phyloP scores from a whole-genome alignment of 2,329 filamentous ascomycete species.

The Pyrenophora graminea region DNA sequence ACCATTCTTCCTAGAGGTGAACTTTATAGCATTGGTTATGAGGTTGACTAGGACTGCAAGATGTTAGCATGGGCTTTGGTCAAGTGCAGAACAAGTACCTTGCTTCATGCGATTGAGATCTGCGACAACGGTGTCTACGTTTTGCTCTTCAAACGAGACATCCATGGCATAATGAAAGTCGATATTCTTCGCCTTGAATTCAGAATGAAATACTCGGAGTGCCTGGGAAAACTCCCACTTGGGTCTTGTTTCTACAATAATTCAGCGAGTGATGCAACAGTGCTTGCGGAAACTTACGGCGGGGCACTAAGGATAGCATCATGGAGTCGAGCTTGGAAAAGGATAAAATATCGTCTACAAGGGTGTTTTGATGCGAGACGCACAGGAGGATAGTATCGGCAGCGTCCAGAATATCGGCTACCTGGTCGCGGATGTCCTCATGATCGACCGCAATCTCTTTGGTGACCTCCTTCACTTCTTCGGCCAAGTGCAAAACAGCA shows the following conservation, averaged over 20 bases:
- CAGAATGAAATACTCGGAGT: slow-evolving; percentile 48
- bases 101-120: slow-evolving; percentile 47
- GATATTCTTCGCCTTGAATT: slow-evolving; percentile 46
- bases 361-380: slow-evolving; percentile 50
- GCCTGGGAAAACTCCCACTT: slow-evolving; percentile 46
- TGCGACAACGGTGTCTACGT: slow-evolving; percentile 46
- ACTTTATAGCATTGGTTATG: slow-evolving; percentile 55
- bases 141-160: slow-evolving; percentile 45
- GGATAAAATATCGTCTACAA: slow-evolving; percentile 55
- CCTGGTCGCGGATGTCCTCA: slow-evolving; percentile 21
- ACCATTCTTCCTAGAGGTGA: slow-evolving; percentile 48
- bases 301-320: slow-evolving; percentile 48
- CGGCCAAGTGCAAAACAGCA: slow-evolving; percentile 50
- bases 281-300: slow-evolving; percentile 23
- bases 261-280: slow-evolving; percentile 3
- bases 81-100: slow-evolving; percentile 16
- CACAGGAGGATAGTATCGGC: slow-evolving; percentile 50
- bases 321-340: slow-evolving; percentile 55
- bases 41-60: slow-evolving; percentile 47
- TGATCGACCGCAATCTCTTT: slow-evolving; percentile 27
- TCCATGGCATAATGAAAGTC: slow-evolving; percentile 49
- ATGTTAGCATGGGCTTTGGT: slow-evolving; percentile 11
- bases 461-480: slow-evolving; percentile 48
- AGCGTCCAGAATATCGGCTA: slow-evolving; percentile 41
- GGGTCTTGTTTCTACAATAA: slow-evolving; percentile 30